Evolutionary conservation across 2,329 filamentous ascomycete genomes (phyloP), one percentile per base, ranked within the genome.

Genomic region (Colletotrichum noveboracense): DNA sequence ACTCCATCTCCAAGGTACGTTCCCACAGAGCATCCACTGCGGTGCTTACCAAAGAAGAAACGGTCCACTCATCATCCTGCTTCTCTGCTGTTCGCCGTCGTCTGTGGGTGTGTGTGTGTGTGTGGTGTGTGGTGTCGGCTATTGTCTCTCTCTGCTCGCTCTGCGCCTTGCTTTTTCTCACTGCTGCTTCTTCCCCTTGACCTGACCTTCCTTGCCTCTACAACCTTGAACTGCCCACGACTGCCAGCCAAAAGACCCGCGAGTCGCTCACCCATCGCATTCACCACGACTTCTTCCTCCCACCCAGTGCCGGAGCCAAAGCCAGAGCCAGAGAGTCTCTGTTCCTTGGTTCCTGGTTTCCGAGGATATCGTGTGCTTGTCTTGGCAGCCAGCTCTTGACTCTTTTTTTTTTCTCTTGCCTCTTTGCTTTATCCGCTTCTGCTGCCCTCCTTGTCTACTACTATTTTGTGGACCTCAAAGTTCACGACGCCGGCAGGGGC

Each of bases 391-490:
- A 38, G 76, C 76, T 76, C 61, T 77, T 79, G 75, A 77, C 69
- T 71, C 79, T 76, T 70, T 70, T 48, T 48, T 48, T 48, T 21
- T 18, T 18, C 8, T 18, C n/a, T 13, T 48, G 1, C n/a, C 43
- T 48, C 43, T 21, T 61, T 62, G 62, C 76, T 71, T 76, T 74
- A 70, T 56, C n/a, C 71, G 70, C 77, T 36, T 75, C 30, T 32
- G 26, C 30, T 26, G 43, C 56, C 60, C 60, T 70, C 56, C 58
- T 55, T 34, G 55, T 71, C 60, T 65, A n/a, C 58, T 24, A 68
- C 77, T 77, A 74, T 76, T 75, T 80, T 81, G 79, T 74, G 66
- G 80, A 82, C 78, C 71, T 81, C 80, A 77, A 73, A 72, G 76
- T 68, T 67, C 75, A 73, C 75, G 58, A 77, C 58, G 60, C 56